These are phyloP conservation scores for Theileria annulata DNA, from an alignment of 169 alveolate genomes.

Conservation along the genomic window DNA sequence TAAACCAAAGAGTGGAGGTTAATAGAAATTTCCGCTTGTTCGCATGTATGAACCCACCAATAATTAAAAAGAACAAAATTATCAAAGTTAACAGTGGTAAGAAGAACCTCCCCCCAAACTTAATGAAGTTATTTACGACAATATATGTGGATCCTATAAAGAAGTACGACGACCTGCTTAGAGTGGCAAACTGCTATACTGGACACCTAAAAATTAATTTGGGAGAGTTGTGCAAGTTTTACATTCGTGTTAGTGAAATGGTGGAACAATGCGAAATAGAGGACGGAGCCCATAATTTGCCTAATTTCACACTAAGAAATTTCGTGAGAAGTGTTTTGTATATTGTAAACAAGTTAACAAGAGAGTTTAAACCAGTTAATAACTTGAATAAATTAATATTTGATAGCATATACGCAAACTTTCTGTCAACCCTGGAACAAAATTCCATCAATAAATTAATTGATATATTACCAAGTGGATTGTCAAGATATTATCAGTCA, in stretches of 20 bases:
- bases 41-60: slow-evolving; percentile 99
- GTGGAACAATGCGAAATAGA: slow-evolving; percentile 32
- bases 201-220: slow-evolving; percentile 45
- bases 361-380: slow-evolving; percentile 36
- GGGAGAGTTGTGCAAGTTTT: slow-evolving; percentile 64
- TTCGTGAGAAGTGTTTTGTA: slow-evolving; percentile 47
- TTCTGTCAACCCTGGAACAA: slow-evolving; percentile 55
- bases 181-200: slow-evolving; percentile 57
- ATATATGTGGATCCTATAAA: slow-evolving; percentile 91
- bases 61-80: slow-evolving; percentile 67
- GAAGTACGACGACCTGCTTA: slow-evolving; percentile 65
- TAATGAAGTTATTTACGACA: slow-evolving; percentile 93
- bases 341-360: slow-evolving; percentile 27
- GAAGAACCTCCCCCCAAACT: slow-evolving; percentile 92
- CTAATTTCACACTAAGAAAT: slow-evolving; percentile 62
- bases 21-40: slow-evolving; percentile 94
- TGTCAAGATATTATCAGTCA: neutral
- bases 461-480: slow-evolving; percentile 23
- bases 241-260: slow-evolving; percentile 38
- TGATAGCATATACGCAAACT: slow-evolving; percentile 41
- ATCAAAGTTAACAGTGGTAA: slow-evolving; percentile 91
- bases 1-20: slow-evolving; percentile 81
- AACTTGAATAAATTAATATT: slow-evolving; percentile 32
- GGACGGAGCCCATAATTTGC: slow-evolving; percentile 52
- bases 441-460: slow-evolving; percentile 34